A percentile compares a stretch with the other conserved stretches of the same genome.
Evolutionary conservation across 1,139 yeast species (phyloP).

Genomic region (Sugiyamaella japonica): DNA sequence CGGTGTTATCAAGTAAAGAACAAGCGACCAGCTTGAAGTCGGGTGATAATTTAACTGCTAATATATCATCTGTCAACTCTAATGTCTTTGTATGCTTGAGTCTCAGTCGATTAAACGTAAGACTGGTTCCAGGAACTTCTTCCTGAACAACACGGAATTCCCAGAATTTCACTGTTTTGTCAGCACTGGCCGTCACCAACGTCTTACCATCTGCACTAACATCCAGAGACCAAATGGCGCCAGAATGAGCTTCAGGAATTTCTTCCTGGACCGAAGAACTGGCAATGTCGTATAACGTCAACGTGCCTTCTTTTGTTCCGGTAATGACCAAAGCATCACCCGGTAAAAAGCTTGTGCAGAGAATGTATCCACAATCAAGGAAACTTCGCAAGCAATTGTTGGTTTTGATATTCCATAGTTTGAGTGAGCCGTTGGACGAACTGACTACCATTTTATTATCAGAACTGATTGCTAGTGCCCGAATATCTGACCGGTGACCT

Average conservation of each 20-base stretch:
- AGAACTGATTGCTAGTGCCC: constrained; percentile 78
- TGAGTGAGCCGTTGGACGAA: constrained; percentile 85
- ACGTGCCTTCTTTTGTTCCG: constrained; percentile 87
- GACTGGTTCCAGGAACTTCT: constrained; percentile 65
- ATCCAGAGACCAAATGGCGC: constrained; percentile 91
- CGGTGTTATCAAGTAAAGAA: constrained; percentile 86
- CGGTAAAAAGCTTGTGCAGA: constrained; percentile 80
- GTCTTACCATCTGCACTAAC: constrained; percentile 82
- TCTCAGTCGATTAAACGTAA: constrained; percentile 54
- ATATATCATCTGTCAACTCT: constrained; percentile 81
- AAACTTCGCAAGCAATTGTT: constrained; percentile 79
- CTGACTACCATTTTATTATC: constrained; percentile 82
- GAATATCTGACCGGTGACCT: constrained; percentile 88
- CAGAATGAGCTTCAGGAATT: constrained; percentile 64
- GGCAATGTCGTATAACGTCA: constrained; percentile 84
- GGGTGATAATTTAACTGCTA: constrained; percentile 80
- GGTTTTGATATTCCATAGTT: constrained; percentile 82
- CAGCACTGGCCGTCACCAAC: constrained; percentile 91
- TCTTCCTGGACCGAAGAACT: constrained; percentile 70
- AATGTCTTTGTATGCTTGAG: constrained; percentile 75
- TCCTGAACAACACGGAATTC: constrained; percentile 68
- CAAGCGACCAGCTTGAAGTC: constrained; percentile 77
- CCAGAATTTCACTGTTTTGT: constrained; percentile 89
- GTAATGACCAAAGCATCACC: constrained; percentile 85
- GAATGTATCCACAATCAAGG: constrained; percentile 77